These are phyloP conservation scores for Nemania sp. DNA, from an alignment of 2,329 filamentous ascomycete species.

Conservation along the genomic window DNA sequence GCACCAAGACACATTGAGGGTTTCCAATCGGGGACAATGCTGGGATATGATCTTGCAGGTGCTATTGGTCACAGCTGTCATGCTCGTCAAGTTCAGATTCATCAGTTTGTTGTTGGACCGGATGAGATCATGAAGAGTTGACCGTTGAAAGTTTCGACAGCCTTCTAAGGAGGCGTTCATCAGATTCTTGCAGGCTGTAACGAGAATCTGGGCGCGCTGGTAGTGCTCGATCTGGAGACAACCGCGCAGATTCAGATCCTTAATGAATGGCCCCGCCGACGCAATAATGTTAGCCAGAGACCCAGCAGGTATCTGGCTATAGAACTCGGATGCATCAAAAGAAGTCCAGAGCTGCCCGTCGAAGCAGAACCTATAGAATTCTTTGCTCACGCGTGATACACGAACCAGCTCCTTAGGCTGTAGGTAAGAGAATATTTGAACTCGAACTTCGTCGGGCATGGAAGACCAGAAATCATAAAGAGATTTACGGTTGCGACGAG, in stretches of 20 bases:
- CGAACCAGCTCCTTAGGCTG: constrained; percentile 80
- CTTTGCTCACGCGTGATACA: constrained; percentile 75
- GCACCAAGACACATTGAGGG: constrained; percentile 92
- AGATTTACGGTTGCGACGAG: constrained; percentile 38
- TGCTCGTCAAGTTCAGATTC: constrained; percentile 84
- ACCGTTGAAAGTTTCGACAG: constrained; percentile 79
- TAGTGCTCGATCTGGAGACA: constrained; percentile 87
- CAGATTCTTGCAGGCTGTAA: constrained; percentile 84
- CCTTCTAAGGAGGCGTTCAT: constrained; percentile 88
- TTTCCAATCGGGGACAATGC: constrained; percentile 79
- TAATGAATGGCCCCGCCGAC: constrained; percentile 85
- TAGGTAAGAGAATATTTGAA: constrained; percentile 77
- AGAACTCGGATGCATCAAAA: constrained; percentile 85
- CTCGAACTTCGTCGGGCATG: constrained; percentile 81
- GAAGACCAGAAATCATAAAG: constrained; percentile 74
- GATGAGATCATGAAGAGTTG: constrained; percentile 77
- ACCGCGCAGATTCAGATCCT: constrained; percentile 86
- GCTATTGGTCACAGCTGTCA: constrained; percentile 78
- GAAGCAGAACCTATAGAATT: constrained; percentile 83
- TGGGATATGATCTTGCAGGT: constrained; percentile 85
- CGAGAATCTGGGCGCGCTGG: constrained; percentile 75
- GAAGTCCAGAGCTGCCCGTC: constrained; percentile 92
- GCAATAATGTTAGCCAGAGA: constrained; percentile 84
- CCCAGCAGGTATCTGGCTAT: constrained; percentile 81
- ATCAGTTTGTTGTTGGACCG: constrained; percentile 74